Conservation (phyloP, 176 grass and related monocot species). For the Oryza glaberrima region DNA sequence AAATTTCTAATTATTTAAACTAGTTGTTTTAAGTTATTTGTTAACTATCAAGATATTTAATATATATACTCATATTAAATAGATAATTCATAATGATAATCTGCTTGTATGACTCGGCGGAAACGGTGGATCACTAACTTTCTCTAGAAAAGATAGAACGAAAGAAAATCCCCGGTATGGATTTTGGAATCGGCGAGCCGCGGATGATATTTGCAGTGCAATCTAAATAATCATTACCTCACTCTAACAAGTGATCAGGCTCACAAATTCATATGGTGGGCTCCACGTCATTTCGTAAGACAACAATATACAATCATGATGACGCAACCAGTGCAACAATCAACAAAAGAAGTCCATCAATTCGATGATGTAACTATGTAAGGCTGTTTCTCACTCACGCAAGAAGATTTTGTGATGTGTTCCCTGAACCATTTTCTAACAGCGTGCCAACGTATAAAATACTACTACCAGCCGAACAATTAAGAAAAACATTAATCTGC, state of each 20-base stretch:
- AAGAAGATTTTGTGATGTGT: background rate
- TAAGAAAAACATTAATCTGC: background rate
- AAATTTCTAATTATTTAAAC: too few species aligned
- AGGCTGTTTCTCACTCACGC: background rate
- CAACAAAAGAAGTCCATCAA: conserved; percentile 2
- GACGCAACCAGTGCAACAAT: conserved; percentile 4
- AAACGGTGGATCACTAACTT: conserved; percentile 14
- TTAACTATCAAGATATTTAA: too few species aligned
- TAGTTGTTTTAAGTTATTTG: too few species aligned
- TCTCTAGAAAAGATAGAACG: background rate
- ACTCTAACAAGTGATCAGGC: conserved; percentile 29
- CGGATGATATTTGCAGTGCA: conserved; percentile 1
- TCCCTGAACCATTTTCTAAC: background rate
- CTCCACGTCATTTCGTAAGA: conserved; percentile 7
- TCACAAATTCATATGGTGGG: background rate
- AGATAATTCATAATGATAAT: too few species aligned
- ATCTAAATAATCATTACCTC: background rate
- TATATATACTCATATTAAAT: too few species aligned
- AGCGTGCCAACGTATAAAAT: background rate
- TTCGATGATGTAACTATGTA: background rate
- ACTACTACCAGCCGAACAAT: background rate
- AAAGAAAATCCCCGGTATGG: background rate
- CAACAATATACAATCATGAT: background rate
- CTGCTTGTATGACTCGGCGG: background rate
- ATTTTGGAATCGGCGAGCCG: background rate